These are phyloP conservation scores for Beauveria bassiana DNA, from an alignment of 2,329 filamentous ascomycete species.

Conservation along the genomic window DNA sequence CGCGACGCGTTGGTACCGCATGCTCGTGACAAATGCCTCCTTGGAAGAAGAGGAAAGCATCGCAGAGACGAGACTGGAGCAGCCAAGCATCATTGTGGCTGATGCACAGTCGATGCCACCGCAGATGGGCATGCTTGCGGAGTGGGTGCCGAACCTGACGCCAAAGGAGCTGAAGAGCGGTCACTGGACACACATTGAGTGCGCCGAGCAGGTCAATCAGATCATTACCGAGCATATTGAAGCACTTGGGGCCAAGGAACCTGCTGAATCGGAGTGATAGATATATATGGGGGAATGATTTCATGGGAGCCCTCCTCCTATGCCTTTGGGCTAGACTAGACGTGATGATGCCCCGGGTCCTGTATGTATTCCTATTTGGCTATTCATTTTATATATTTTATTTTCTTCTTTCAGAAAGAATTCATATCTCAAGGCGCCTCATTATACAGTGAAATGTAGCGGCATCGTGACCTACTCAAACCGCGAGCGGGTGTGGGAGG, in stretches of 20 bases:
- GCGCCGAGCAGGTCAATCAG: constrained; percentile 16
- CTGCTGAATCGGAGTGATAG: too few species aligned
- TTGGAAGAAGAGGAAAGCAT: constrained; percentile 15
- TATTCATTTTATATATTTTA: too few species aligned
- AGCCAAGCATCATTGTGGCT: constrained; percentile 19
- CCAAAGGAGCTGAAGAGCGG: constrained; percentile 25
- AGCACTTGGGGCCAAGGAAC: not conserved
- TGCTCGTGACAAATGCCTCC: constrained; percentile 24
- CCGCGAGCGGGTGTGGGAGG: too few species aligned
- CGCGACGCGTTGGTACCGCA: constrained; percentile 23
- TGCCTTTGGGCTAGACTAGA: too few species aligned
- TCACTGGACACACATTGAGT: constrained; percentile 29
- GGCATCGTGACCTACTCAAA: not conserved
- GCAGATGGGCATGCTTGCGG: constrained; percentile 20
- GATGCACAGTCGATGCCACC: constrained; percentile 16
- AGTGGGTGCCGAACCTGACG: constrained; percentile 27
- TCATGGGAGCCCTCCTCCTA: too few species aligned
- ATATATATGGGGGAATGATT: too few species aligned
- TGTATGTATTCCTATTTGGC: too few species aligned
- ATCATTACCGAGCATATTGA: constrained; percentile 17
- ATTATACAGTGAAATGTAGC: not conserved
- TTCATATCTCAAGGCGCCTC: not conserved
- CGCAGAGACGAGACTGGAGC: constrained; percentile 13
- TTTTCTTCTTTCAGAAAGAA: not conserved
- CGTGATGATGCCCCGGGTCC: too few species aligned